Evolutionary conservation across 2,329 filamentous ascomycete genomes (phyloP), one percentile per base, ranked within the genome.

Genomic region (Cercospora canescens): DNA sequence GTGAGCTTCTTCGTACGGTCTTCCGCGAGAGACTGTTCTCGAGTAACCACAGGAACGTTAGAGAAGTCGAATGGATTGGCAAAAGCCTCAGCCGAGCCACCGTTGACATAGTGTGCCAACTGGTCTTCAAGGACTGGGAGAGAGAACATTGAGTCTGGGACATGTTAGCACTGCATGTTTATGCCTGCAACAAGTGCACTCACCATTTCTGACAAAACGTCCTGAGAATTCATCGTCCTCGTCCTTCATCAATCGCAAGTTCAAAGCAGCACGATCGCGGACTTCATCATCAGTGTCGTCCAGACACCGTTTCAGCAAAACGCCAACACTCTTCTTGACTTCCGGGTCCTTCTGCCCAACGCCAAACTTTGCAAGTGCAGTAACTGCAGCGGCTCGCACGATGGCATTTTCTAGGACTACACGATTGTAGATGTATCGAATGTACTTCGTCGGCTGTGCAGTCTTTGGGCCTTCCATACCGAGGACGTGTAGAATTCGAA

Each of bases 211-310:
- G 77, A 98, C 92, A 79, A 99, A 98, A 67, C 89, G 88, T 71
- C 88, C 86, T 1, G 94, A 93, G 79, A 94, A 85, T 67, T 96
- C 91, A 73, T 96, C 92, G 72, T 96, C 93, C 30, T 79, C 71
- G 71, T 97, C 92, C 67, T 89, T 87, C 92, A 99, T 98, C 69
- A 99, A 83, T 76, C 93, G 87, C 66, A 99, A 84, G 79, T 97
- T 98, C 56, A 99, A 83, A 4, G 94, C 94, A 68, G 95, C 95
- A 77, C 95, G 93, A 77, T 99, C 95, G 73, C 95, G 89, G 65
- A 99, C 95, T 81, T 99, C 95, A 75, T 99, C 95, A 80, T 99
- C 95, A 4, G 94, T 94, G 77, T 99, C 95, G 78, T 99, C 95
- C 73, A 99, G 82, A 79, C 95, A 99, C 77, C 95, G 88, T 28